Evolutionary conservation across 2,329 filamentous ascomycete species (phyloP).

Genomic region (Fusarium agapanthi): DNA sequence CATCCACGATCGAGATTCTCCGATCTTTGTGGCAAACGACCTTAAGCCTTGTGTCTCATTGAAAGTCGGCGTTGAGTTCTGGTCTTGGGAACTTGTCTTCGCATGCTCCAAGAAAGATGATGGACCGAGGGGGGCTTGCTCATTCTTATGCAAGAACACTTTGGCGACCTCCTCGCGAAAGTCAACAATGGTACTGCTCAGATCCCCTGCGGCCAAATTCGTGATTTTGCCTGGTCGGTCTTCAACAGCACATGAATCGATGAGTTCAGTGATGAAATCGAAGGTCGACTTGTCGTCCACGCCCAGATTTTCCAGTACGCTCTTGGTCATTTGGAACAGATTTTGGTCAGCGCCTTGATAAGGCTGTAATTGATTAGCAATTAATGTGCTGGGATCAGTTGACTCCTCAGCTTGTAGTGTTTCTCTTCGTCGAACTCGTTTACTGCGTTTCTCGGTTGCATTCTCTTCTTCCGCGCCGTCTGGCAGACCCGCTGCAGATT

Average conservation of each 20-base stretch:
- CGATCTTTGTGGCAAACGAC: conserved; percentile 59
- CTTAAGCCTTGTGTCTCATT: conserved; percentile 62
- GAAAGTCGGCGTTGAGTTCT: conserved; percentile 57
- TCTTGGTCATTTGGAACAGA: conserved; percentile 64
- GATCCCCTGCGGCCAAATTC: conserved; percentile 57
- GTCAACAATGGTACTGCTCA: conserved; percentile 57
- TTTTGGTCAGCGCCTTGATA: conserved; percentile 65
- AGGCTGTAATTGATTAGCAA: conserved; percentile 64
- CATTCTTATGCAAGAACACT: conserved; percentile 62
- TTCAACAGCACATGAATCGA: conserved; percentile 62
- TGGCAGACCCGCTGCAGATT: conserved; percentile 67
- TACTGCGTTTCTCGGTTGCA: conserved; percentile 68
- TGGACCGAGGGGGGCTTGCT: conserved; percentile 61
- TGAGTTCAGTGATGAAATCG: conserved; percentile 56
- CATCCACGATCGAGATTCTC: conserved; percentile 56
- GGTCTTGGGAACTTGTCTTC: conserved; percentile 63
- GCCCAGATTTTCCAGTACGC: conserved; percentile 63
- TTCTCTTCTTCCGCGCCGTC: conserved; percentile 67
- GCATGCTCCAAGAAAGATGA: conserved; percentile 72
- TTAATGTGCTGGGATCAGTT: conserved; percentile 60
- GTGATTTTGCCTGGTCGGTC: conserved; percentile 60
- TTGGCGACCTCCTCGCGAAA: conserved; percentile 65
- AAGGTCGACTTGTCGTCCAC: conserved; percentile 60
- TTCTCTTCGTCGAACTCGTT: conserved; percentile 65
- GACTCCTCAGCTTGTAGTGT: conserved; percentile 64